A percentile compares a stretch with the other conserved stretches of the same genome.
phyloP scores from a whole-genome alignment of 2,329 filamentous ascomycete genomes.

The Penicillium fuscoglaucum region DNA sequence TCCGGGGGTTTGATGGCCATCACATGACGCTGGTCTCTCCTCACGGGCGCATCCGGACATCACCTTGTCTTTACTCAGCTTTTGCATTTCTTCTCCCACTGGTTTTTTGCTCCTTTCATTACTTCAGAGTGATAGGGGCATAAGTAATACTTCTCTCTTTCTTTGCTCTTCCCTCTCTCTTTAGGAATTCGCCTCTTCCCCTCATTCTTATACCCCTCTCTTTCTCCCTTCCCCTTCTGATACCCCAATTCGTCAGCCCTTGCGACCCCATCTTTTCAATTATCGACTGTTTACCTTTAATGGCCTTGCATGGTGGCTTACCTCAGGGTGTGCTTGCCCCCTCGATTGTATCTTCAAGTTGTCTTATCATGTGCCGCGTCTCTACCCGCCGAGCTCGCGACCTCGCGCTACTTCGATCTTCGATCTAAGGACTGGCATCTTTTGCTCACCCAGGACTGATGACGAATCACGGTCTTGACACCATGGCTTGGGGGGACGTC shows the following conservation, averaged over 20 bases:
- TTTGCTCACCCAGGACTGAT: conserved; percentile 10
- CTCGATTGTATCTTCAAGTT: conserved; percentile 23
- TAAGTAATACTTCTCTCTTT: neutral
- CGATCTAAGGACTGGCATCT: conserved; percentile 13
- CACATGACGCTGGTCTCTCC: conserved; percentile 26
- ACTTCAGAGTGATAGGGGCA: neutral
- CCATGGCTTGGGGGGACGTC: conserved; percentile 12
- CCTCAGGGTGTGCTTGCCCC: conserved; percentile 27
- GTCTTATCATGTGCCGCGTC: conserved; percentile 37
- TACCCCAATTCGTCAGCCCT: conserved; percentile 20
- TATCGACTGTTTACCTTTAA: conserved; percentile 21
- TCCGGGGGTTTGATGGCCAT: conserved; percentile 16
- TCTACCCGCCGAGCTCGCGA: conserved; percentile 31
- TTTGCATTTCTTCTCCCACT: conserved; percentile 1
- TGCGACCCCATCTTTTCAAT: conserved; percentile 26
- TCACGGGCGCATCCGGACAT: conserved; percentile 25
- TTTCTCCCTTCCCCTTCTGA: conserved; percentile 21
- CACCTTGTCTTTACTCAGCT: conserved; percentile 8
- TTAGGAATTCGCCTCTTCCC: conserved; percentile 3
- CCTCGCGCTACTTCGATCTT: conserved; percentile 31
- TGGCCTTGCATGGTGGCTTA: conserved; percentile 31
- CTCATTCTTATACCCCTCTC: conserved; percentile 12
- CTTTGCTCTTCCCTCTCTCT: conserved; percentile 13
- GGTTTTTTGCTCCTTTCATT: neutral
- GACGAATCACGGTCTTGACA: conserved; percentile 5